A percentile compares a stretch with the other conserved stretches of the same genome.
phyloP scores from a whole-genome alignment of 1,284 basidiomycete genomes.

The Macrocystidia cucumis region DNA sequence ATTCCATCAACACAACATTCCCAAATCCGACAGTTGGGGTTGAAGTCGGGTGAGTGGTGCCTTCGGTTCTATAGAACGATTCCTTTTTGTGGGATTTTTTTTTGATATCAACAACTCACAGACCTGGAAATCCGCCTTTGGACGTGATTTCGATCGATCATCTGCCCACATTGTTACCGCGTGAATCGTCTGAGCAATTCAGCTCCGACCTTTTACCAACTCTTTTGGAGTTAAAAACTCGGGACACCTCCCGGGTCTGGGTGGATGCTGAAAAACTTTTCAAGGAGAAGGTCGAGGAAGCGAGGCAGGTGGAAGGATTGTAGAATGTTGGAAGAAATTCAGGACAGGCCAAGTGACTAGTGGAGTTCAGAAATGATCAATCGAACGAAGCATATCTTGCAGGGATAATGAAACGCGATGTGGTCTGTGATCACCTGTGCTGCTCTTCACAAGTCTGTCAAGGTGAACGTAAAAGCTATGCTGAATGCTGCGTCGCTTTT shows the following conservation, averaged over 20 bases:
- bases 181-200: constrained; percentile 97
- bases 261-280: constrained; percentile 85
- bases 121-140: constrained; percentile 54
- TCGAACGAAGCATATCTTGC: too few relatives aligned
- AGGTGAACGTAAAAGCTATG: too few relatives aligned
- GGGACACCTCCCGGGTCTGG: constrained; percentile 76
- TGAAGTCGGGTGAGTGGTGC: constrained; percentile 55
- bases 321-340: too few relatives aligned
- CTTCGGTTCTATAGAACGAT: not conserved
- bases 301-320: constrained; percentile 35
- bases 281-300: constrained; percentile 69
- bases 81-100: constrained; percentile 3
- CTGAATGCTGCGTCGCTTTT: too few relatives aligned
- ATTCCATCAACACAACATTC: constrained; percentile 94
- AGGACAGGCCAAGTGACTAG: too few relatives aligned
- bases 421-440: too few relatives aligned
- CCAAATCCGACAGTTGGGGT: constrained; percentile 90
- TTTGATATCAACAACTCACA: too few relatives aligned
- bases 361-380: too few relatives aligned
- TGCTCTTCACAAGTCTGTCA: too few relatives aligned
- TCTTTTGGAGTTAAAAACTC: constrained; percentile 69
- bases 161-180: constrained; percentile 90
- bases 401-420: too few relatives aligned
- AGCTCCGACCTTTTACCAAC: constrained; percentile 87
- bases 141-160: constrained; percentile 97